phyloP scores from a whole-genome alignment of 1,139 yeast genomes.

The Geotrichum restrictum region DNA sequence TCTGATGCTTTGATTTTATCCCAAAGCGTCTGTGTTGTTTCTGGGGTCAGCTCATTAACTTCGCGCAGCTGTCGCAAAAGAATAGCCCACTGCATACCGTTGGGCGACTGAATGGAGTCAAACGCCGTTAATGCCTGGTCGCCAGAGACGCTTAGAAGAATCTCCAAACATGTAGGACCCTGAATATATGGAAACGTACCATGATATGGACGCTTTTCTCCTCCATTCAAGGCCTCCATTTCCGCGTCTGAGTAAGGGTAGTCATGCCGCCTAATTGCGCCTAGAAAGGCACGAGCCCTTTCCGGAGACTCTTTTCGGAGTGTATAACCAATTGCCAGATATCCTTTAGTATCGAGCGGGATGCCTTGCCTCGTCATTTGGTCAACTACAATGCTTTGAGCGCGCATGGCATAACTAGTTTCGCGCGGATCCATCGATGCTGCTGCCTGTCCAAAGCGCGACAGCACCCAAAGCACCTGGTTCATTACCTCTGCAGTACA shows the following conservation, averaged over 20 bases:
- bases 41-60: conserved; percentile 26
- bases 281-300: conserved; percentile 24
- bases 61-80: conserved; percentile 26
- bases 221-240: conserved; percentile 21
- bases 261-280: conserved; percentile 27
- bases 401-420: conserved; percentile 27
- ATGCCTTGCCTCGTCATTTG: conserved; percentile 24
- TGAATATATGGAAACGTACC: conserved; percentile 30
- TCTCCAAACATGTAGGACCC: conserved; percentile 21
- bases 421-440: conserved; percentile 22
- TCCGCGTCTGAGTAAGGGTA: conserved; percentile 29
- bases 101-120: conserved; percentile 19
- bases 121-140: conserved; percentile 15
- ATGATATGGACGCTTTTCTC: background rate
- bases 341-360: conserved; percentile 35
- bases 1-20: conserved; percentile 17
- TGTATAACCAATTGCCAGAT: conserved; percentile 32
- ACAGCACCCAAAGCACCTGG: conserved; percentile 35
- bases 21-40: conserved; percentile 29
- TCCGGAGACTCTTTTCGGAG: conserved; percentile 25
- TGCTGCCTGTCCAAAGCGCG: conserved; percentile 30
- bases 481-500: conserved; percentile 25
- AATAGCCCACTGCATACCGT: conserved; percentile 30
- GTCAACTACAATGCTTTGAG: conserved; percentile 30
- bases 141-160: conserved; percentile 13